Conservation (phyloP, 2,329 filamentous ascomycete species). For the Fusarium burgessii region DNA sequence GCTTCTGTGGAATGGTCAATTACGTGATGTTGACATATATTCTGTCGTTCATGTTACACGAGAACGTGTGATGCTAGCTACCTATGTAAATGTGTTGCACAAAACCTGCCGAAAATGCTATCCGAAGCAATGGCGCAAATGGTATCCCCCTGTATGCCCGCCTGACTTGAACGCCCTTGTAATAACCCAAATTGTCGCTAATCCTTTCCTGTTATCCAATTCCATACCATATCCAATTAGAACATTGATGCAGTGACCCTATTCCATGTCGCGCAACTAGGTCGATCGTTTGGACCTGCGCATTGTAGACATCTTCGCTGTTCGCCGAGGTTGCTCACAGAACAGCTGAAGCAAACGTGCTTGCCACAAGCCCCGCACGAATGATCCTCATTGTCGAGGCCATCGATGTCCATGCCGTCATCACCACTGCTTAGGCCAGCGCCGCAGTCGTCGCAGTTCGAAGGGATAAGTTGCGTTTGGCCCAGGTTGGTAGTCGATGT, state of each 20-base stretch:
- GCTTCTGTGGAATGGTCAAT: too few relatives aligned
- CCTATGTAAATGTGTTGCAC: not conserved
- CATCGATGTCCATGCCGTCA: slow-evolving; percentile 57
- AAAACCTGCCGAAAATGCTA: slow-evolving; percentile 7
- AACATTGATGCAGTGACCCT: slow-evolving; percentile 38
- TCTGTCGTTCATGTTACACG: not conserved
- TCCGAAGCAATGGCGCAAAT: slow-evolving; percentile 4
- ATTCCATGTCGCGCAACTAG: slow-evolving; percentile 35
- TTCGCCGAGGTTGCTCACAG: slow-evolving; percentile 68
- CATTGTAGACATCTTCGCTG: slow-evolving; percentile 66
- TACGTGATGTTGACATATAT: not conserved
- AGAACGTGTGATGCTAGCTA: not conserved
- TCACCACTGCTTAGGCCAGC: slow-evolving; percentile 39
- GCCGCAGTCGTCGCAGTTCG: slow-evolving; percentile 68
- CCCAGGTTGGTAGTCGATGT: slow-evolving; percentile 40
- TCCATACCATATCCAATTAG: slow-evolving; percentile 10
- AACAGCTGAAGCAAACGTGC: slow-evolving; percentile 69
- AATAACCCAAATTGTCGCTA: not conserved
- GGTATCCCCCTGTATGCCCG: slow-evolving; percentile 34
- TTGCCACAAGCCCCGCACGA: slow-evolving; percentile 65
- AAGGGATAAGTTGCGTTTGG: slow-evolving; percentile 38
- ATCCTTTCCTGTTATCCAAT: not conserved
- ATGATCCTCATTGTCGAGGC: slow-evolving; percentile 42
- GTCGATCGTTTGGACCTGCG: slow-evolving; percentile 54
- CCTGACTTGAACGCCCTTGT: slow-evolving; percentile 1